A percentile compares a stretch with the other conserved stretches of the same genome.
These are phyloP conservation scores for Suhomyces faveliae DNA, from an alignment of 805 yeast genomes.

Conservation along the genomic window DNA sequence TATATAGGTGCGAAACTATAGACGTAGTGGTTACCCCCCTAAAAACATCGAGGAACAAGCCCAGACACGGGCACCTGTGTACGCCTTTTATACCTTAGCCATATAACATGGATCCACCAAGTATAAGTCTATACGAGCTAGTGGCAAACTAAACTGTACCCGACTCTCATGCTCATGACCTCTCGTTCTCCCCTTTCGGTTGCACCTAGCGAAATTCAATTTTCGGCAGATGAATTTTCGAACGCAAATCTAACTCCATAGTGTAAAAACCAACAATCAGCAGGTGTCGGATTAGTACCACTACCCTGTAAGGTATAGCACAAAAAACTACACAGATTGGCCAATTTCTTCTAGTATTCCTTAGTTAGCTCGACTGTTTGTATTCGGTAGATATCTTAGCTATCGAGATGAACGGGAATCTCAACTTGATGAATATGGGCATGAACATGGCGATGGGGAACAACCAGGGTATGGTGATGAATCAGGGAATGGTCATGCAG, in stretches of 20 bases:
- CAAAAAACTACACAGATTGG: not conserved
- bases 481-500: conserved; percentile 7
- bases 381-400: not conserved
- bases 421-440: conserved; percentile 12
- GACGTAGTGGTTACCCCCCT: not conserved
- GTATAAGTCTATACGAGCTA: no score
- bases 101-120: no score
- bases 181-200: not conserved
- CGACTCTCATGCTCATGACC: not conserved
- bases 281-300: not conserved
- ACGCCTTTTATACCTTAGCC: no score
- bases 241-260: not conserved
- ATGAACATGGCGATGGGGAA: conserved; percentile 8
- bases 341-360: no score
- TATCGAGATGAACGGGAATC: conserved; percentile 10
- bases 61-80: no score
- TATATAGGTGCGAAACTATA: not conserved
- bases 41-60: no score
- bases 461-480: conserved; percentile 8
- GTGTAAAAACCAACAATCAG: not conserved
- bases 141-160: no score
- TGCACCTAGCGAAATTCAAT: not conserved
- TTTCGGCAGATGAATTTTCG: conserved; percentile 1
- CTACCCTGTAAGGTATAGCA: not conserved
- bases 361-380: no score